Evolutionary conservation across 768 basidiomycete genomes (phyloP).

Genomic region (Galerina marginata): DNA sequence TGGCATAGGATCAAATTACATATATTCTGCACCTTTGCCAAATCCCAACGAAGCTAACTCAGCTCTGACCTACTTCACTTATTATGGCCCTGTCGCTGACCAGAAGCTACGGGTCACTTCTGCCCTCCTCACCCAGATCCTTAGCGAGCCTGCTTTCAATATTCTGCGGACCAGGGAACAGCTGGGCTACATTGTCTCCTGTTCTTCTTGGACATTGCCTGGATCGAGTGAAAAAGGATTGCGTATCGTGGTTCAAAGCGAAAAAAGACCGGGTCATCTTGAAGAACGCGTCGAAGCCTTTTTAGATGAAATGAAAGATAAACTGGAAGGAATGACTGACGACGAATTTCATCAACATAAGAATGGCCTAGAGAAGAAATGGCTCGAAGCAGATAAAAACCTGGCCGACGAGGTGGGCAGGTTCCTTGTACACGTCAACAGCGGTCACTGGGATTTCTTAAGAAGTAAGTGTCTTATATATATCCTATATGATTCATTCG

Average conservation of each 20-base stretch:
- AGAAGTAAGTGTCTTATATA: constrained; percentile 60
- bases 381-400: constrained; percentile 90
- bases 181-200: constrained; percentile 89
- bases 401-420: constrained; percentile 76
- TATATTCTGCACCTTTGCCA: constrained; percentile 68
- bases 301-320: constrained; percentile 72
- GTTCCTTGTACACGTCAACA: constrained; percentile 74
- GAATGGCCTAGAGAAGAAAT: constrained; percentile 75
- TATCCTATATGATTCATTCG: neutral
- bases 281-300: constrained; percentile 92
- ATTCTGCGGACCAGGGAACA: constrained; percentile 93
- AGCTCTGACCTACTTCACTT: constrained; percentile 83
- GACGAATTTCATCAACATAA: constrained; percentile 84
- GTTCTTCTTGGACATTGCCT: constrained; percentile 56
- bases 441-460: constrained; percentile 86
- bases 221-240: constrained; percentile 79
- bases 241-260: constrained; percentile 88
- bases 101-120: constrained; percentile 67
- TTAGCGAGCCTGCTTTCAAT: constrained; percentile 92
- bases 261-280: constrained; percentile 77
- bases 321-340: constrained; percentile 69
- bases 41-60: constrained; percentile 91
- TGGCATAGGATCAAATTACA: constrained; percentile 66
- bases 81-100: constrained; percentile 74
- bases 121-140: constrained; percentile 79